Base-by-base conservation (phyloP, 179 eudicot species). In the Drosera spatulata region DNA sequence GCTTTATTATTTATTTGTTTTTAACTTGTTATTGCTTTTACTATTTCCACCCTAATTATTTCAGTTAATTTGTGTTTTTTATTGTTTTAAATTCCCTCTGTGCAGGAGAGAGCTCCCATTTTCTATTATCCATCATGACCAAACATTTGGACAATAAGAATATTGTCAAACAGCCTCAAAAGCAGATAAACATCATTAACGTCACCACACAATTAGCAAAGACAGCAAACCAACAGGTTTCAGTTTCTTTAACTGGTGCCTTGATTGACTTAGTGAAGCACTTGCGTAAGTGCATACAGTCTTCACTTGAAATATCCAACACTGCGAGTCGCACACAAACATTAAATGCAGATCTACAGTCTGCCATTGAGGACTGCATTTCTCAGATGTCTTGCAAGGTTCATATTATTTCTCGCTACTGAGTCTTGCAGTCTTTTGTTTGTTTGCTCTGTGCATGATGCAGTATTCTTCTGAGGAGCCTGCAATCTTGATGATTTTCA, bases 71-170 rank as follows among this genome's bases (percentile, higher is more conserved):
- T 55, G 33, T 56, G 57, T 50, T 59, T 41, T 62, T 44, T 52
- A 43, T 7, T 61, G 53, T 39, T 66, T 42, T 41, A 46, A 44
- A 7, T 53, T 41, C 40, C 57, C 67, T 37, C 57, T 48, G 64
- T 58, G 70, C 82, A 71, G 88, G 82, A 10, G 82, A 77, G 59
- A 87, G 75, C 56, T 82, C 91, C 56, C 87, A 89, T 66, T 74
- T 82, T 63, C 61, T 89, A 56, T 58, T 89, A 42, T 84, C 88
- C 11, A 74, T 80, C 61, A 66, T 84, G 85, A 79, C 84, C 75
- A 89, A 89, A 77, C 95, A 89, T 73, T 67, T 89, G 78, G 91
- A 84, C 75, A 85, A 89, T 73, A 89, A 82, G 73, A 77, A 71
- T 76, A 78, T 82, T 70, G 78, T 52, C 73, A 89, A 79, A 61